These are phyloP conservation scores for Catunica adiposa DNA, from an alignment of 2,329 filamentous ascomycete species.

Conservation along the genomic window DNA sequence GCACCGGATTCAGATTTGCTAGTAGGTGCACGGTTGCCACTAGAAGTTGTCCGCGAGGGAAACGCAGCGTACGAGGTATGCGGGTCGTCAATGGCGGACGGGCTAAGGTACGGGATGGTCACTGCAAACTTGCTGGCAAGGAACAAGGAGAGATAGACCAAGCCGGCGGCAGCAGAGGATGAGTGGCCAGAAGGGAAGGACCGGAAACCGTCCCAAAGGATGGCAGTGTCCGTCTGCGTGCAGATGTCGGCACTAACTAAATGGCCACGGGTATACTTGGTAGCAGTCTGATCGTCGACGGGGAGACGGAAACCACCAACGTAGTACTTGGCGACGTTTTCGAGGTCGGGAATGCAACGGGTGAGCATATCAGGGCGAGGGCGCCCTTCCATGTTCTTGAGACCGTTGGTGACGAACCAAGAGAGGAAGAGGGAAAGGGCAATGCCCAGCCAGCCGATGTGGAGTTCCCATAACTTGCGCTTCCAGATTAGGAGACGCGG, in stretches of 20 bases:
- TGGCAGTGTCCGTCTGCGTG: conserved; percentile 40
- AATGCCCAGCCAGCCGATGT: conserved; percentile 70
- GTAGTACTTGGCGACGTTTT: conserved; percentile 39
- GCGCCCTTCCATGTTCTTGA: conserved; percentile 62
- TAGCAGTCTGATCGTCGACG: conserved; percentile 31
- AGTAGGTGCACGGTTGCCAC: neutral
- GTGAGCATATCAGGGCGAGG: conserved; percentile 68
- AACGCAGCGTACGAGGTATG: conserved; percentile 46
- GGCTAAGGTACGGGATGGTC: conserved; percentile 51
- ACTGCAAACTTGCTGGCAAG: conserved; percentile 69
- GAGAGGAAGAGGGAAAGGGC: conserved; percentile 53
- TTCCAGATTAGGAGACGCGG: conserved; percentile 53
- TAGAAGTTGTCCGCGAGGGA: conserved; percentile 44
- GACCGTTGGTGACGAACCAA: conserved; percentile 68
- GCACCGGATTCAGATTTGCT: conserved; percentile 25
- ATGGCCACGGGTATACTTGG: conserved; percentile 7
- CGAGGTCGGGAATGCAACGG: conserved; percentile 61
- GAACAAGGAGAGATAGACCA: conserved; percentile 77
- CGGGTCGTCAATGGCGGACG: conserved; percentile 25
- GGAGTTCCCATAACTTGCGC: conserved; percentile 80
- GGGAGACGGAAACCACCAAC: conserved; percentile 45
- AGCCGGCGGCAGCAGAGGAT: conserved; percentile 58
- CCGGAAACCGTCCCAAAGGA: conserved; percentile 66
- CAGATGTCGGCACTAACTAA: conserved; percentile 69
- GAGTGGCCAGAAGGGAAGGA: conserved; percentile 46